phyloP scores from a whole-genome alignment of 1,284 basidiomycete genomes.

The Marasmius fiardii region DNA sequence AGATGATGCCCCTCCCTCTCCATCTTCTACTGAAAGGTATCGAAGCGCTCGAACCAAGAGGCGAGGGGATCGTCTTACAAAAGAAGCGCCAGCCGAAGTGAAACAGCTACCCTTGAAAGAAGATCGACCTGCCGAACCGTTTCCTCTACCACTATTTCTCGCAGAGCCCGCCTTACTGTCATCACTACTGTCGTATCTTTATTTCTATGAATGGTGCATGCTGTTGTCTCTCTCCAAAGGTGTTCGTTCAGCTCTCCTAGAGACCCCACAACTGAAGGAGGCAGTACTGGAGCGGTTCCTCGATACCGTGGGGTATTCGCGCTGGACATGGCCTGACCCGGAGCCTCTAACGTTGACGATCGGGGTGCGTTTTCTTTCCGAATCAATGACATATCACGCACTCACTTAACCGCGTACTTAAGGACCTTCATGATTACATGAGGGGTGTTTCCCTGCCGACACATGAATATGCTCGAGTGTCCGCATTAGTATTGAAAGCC shows the following conservation, averaged over 20 bases:
- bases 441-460: conserved; percentile 70
- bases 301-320: conserved; percentile 62
- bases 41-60: conserved; percentile 32
- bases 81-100: conserved; percentile 20
- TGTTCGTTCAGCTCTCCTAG: conserved; percentile 45
- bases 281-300: conserved; percentile 64
- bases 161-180: conserved; percentile 45
- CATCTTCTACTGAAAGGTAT: conserved; percentile 21
- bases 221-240: conserved; percentile 53
- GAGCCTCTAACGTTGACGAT: conserved; percentile 63
- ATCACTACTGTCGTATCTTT: conserved; percentile 50
- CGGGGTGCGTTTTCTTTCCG: conserved; percentile 26
- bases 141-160: conserved; percentile 47
- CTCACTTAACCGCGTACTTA: neutral
- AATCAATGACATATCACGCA: neutral
- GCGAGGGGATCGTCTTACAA: conserved; percentile 39
- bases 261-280: conserved; percentile 52
- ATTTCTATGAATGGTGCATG: conserved; percentile 65
- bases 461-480: conserved; percentile 62
- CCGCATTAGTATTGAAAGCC: conserved; percentile 51
- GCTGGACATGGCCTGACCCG: conserved; percentile 56
- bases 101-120: conserved; percentile 21
- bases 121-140: conserved; percentile 29
- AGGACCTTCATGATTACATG: conserved; percentile 79
- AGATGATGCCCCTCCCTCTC: conserved; percentile 1